Evolutionary conservation across 768 basidiomycete genomes (phyloP), one percentile per base, ranked within the genome.

Genomic region (Rhodotorula kratochvilovae): DNA sequence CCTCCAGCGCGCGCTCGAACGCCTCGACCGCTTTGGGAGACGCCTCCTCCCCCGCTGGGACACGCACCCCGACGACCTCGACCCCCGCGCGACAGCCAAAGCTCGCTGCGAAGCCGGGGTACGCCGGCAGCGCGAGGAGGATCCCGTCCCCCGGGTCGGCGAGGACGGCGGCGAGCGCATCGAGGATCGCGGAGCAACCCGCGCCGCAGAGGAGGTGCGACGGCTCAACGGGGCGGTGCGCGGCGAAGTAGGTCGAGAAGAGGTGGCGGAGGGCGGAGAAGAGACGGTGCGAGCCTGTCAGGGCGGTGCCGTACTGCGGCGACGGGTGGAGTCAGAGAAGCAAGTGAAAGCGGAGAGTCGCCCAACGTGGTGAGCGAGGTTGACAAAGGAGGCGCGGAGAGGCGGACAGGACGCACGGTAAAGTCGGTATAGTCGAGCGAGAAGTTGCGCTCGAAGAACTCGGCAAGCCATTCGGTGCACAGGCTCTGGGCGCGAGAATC

Each of bases 101-200:
- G 29, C 67, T 58, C 5, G 55, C 62, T 21, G 61, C 71, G 53
- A 78, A 78, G 29, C 73, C 77, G 33, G 70, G 67, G 66, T 67
- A 72, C 45, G 51, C 43, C 31, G 68, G 68, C 2, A 61, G 39
- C 4, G 68, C 57, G 55, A 73, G 60, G 33, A 78, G 65, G 61
- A 78, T 70, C 7, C 63, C 74, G 36, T 78, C 77, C 3, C 73
- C 74, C 2, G 63, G 67, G 67, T 78, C 76, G 29, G 69, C 69
- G 60, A 74, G 55, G 55, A 31, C 50, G 3, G 64, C 58, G 8
- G 62, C 62, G 39, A 73, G 61, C 33, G 63, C 45, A 57, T 73
- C 72, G 33, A 73, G 66, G 23, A 73, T 64, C 35, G 65, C 53
- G 11, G 53, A 50, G 36, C 64, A 65, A 19, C 72, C 72, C 2